Evolutionary conservation across 208 protist genomes (phyloP).

Genomic region (Trypanosoma vivax): DNA sequence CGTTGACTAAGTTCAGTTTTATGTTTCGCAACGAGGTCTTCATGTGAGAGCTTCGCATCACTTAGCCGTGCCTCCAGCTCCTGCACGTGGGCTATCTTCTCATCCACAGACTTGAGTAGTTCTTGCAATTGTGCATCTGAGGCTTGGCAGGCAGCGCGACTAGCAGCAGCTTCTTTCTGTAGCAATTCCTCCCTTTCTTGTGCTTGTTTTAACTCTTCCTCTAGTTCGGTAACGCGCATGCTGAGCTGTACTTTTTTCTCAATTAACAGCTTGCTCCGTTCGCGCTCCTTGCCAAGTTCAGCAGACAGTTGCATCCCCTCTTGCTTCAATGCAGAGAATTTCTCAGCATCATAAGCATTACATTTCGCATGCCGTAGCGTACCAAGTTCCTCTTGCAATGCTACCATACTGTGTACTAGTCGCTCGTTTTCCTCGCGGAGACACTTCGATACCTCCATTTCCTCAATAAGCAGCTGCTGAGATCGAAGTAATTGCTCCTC

Average conservation of each 20-base stretch:
- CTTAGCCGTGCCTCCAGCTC: constrained; percentile 34
- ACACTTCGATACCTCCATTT: constrained; percentile 38
- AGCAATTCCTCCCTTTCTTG: neutral
- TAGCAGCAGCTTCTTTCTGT: neutral
- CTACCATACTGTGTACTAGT: constrained; percentile 15
- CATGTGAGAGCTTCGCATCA: constrained; percentile 1
- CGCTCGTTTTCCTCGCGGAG: constrained; percentile 29
- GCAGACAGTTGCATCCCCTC: constrained; percentile 50
- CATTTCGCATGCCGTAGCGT: constrained; percentile 10
- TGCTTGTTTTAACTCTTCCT: constrained; percentile 29
- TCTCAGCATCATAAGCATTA: constrained; percentile 11
- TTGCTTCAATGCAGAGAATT: constrained; percentile 11
- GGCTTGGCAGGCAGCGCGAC: constrained; percentile 1
- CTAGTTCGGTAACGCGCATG: constrained; percentile 32
- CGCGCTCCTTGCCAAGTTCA: constrained; percentile 45
- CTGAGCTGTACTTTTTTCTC: constrained; percentile 14
- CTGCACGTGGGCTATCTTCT: constrained; percentile 19
- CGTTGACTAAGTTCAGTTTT: constrained; percentile 7
- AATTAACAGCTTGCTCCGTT: constrained; percentile 30
- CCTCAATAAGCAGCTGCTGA: constrained; percentile 54
- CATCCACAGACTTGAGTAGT: constrained; percentile 1
- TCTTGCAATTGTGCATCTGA: neutral
- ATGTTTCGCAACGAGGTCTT: neutral
- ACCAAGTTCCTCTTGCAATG: constrained; percentile 24
- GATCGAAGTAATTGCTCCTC: constrained; percentile 51